These are phyloP conservation scores for Podospora anserina DNA, from an alignment of 495 filamentous ascomycete genomes.

Conservation along the genomic window DNA sequence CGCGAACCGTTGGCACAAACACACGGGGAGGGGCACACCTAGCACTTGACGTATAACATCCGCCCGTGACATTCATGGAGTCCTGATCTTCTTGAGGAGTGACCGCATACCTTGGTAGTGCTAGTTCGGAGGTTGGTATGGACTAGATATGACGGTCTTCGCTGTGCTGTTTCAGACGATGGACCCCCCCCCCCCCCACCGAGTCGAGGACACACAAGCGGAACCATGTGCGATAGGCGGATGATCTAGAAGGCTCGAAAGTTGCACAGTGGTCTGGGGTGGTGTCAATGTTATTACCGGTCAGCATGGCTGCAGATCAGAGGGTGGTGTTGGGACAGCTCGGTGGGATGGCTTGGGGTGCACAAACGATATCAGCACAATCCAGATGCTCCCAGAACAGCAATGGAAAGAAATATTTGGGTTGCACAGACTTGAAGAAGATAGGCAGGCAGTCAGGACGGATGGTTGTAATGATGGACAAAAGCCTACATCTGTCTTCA, in stretches of 20 bases:
- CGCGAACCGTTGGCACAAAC: too few relatives aligned
- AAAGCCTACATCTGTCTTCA: background rate
- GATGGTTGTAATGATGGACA: background rate
- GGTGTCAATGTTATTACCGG: background rate
- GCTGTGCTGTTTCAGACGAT: background rate
- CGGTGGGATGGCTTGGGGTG: background rate
- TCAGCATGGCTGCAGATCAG: background rate
- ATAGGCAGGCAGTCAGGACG: background rate
- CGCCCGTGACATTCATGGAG: too few relatives aligned
- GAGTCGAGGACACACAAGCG: background rate
- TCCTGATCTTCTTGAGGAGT: too few relatives aligned
- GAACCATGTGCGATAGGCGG: background rate
- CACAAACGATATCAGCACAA: background rate
- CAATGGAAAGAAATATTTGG: background rate
- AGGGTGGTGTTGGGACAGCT: background rate
- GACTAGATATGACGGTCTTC: background rate
- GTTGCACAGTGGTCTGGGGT: background rate
- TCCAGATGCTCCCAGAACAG: background rate
- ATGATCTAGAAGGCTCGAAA: background rate
- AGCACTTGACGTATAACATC: too few relatives aligned
- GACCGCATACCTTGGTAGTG: too few relatives aligned
- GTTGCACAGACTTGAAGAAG: background rate
- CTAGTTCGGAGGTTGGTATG: too few relatives aligned
- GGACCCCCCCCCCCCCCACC: too few relatives aligned
- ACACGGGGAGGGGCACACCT: too few relatives aligned